Percentiles rank a stretch among this genome's conserved stretches.
Conservation (phyloP, 2,329 filamentous ascomycete species). For the Alternaria viburni region DNA sequence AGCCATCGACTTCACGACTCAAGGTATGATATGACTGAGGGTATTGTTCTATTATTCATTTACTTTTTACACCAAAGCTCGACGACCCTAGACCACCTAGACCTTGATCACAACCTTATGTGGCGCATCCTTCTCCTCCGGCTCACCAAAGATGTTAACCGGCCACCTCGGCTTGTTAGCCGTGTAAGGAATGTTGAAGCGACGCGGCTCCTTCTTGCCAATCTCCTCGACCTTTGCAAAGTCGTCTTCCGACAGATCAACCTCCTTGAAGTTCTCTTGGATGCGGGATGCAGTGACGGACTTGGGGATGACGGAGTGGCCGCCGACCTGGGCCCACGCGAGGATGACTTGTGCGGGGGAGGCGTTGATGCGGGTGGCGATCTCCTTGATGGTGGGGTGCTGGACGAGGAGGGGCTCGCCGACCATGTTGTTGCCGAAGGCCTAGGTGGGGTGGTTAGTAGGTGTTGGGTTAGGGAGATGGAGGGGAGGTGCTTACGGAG, state of each 20-base stretch:
- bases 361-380: slow-evolving; percentile 65
- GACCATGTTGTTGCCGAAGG: slow-evolving; percentile 65
- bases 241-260: slow-evolving; percentile 35
- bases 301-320: slow-evolving; percentile 42
- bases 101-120: slow-evolving; percentile 52
- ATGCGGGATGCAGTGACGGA: slow-evolving; percentile 40
- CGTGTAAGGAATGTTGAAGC: slow-evolving; percentile 55
- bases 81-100: background rate
- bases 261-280: slow-evolving; percentile 41
- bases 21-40: background rate
- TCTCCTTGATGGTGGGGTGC: slow-evolving; percentile 69
- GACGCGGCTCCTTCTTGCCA: slow-evolving; percentile 67
- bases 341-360: slow-evolving; percentile 81
- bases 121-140: slow-evolving; percentile 58
- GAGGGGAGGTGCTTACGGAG: slow-evolving; percentile 21
- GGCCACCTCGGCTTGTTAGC: slow-evolving; percentile 61
- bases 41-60: background rate
- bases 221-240: slow-evolving; percentile 50
- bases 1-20: too few species aligned
- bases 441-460: slow-evolving; percentile 65
- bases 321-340: slow-evolving; percentile 79
- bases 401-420: slow-evolving; percentile 51
- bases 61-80: too few species aligned
- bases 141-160: slow-evolving; percentile 63
- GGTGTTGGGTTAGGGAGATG: slow-evolving; percentile 60